phyloP scores from a whole-genome alignment of 2,329 filamentous ascomycete species.

The Sporothrix pseudoabietina region DNA sequence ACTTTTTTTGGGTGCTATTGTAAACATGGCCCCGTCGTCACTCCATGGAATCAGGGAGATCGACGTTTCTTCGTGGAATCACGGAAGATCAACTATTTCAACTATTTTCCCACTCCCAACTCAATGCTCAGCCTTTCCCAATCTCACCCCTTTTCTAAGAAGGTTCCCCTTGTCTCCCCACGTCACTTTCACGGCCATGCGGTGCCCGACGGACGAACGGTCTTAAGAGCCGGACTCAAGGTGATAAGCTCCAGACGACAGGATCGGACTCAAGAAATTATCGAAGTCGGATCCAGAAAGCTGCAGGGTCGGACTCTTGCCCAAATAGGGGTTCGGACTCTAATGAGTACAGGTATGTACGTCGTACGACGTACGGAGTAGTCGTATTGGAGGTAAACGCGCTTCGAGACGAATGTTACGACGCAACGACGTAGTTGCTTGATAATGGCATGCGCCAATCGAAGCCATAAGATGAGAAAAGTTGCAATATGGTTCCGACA shows the following conservation, averaged over 20 bases:
- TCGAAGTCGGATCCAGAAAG: neutral
- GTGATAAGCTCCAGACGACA: neutral
- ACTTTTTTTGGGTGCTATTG: too few relatives aligned
- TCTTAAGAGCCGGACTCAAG: neutral
- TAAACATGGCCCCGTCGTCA: neutral
- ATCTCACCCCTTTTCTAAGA: neutral
- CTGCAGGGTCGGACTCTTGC: neutral
- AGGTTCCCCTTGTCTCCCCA: neutral
- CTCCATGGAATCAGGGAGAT: neutral
- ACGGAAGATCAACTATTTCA: neutral
- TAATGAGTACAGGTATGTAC: too few relatives aligned
- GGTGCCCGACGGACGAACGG: conserved; percentile 1
- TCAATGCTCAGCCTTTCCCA: neutral
- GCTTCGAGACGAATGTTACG: neutral
- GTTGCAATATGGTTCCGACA: neutral
- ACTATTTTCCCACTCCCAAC: too few relatives aligned
- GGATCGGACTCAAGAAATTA: neutral
- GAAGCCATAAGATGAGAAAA: neutral
- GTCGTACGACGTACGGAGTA: too few relatives aligned
- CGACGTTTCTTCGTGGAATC: neutral
- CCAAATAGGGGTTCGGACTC: too few relatives aligned
- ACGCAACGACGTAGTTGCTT: neutral
- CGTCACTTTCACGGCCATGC: neutral
- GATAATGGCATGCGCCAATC: neutral
- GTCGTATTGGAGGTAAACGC: neutral